A percentile compares a stretch with the other conserved stretches of the same genome.
phyloP scores from a whole-genome alignment of 73 alveolate genomes.

The Paramecium sonneborni region DNA sequence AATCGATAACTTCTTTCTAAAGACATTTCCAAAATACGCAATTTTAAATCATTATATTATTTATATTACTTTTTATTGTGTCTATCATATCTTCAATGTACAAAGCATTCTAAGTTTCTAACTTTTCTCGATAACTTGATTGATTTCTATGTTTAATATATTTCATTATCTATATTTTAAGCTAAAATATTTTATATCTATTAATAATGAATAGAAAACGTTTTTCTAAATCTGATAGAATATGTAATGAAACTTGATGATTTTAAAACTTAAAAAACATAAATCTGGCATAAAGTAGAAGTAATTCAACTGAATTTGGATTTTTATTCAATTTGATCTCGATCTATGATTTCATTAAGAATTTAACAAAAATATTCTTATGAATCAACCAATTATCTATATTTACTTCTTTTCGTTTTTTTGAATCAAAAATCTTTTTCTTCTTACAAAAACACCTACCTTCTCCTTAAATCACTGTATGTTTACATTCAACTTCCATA shows the following conservation, averaged over 20 bases:
- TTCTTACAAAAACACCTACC: constrained; percentile 60
- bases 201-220: background rate
- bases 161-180: background rate
- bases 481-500: constrained; percentile 19
- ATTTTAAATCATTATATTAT: constrained; percentile 15
- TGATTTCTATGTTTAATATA: constrained; percentile 29
- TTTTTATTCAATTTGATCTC: background rate
- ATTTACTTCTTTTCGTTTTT: constrained; percentile 35
- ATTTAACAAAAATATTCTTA: constrained; percentile 30
- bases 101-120: constrained; percentile 42
- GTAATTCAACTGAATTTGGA: background rate
- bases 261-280: constrained; percentile 42
- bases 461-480: background rate
- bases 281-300: constrained; percentile 48
- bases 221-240: constrained; percentile 43
- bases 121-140: constrained; percentile 31
- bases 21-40: constrained; percentile 53
- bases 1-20: constrained; percentile 29
- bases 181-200: background rate
- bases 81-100: constrained; percentile 50
- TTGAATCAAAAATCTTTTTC: constrained; percentile 46
- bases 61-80: constrained; percentile 9
- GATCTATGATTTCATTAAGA: constrained; percentile 51
- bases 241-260: constrained; percentile 15
- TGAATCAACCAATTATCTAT: constrained; percentile 40